phyloP scores from a whole-genome alignment of 2,329 filamentous ascomycete species.

The Beauveria asiatica region DNA sequence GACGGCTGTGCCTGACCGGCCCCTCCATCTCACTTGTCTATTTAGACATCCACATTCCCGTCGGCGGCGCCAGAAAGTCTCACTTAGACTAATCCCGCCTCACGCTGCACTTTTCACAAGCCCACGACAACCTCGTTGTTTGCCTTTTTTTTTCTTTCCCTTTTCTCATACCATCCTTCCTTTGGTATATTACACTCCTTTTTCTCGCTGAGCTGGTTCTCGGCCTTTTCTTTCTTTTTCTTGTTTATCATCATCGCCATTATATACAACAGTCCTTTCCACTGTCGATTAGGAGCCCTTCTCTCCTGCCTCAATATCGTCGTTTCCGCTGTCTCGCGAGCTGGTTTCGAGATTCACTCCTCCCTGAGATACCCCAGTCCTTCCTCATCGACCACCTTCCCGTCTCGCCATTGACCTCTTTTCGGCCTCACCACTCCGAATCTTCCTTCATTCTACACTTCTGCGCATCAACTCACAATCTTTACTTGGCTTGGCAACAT shows the following conservation, averaged over 20 bases:
- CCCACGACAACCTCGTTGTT: neutral
- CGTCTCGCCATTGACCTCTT: neutral
- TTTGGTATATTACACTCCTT: constrained; percentile 1
- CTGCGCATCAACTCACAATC: neutral
- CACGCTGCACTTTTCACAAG: neutral
- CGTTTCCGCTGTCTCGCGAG: neutral
- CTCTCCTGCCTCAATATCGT: neutral
- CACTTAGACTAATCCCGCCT: constrained; percentile 1
- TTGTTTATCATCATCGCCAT: neutral
- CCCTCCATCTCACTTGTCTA: constrained; percentile 2
- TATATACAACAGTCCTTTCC: neutral
- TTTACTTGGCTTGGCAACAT: neutral
- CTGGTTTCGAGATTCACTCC: neutral
- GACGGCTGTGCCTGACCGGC: neutral
- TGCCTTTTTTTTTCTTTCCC: neutral
- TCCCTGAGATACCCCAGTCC: neutral
- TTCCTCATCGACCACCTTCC: neutral
- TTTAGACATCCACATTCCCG: constrained; percentile 17
- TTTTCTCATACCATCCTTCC: constrained; percentile 5
- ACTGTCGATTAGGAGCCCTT: neutral
- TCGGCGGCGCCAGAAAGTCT: constrained; percentile 5
- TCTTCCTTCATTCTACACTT: neutral
- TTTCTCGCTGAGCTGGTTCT: constrained; percentile 1
- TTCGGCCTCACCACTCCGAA: neutral
- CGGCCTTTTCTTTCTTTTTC: neutral